These are phyloP conservation scores for Wickerhamiella siamensis DNA, from an alignment of 805 yeast species.

Conservation along the genomic window DNA sequence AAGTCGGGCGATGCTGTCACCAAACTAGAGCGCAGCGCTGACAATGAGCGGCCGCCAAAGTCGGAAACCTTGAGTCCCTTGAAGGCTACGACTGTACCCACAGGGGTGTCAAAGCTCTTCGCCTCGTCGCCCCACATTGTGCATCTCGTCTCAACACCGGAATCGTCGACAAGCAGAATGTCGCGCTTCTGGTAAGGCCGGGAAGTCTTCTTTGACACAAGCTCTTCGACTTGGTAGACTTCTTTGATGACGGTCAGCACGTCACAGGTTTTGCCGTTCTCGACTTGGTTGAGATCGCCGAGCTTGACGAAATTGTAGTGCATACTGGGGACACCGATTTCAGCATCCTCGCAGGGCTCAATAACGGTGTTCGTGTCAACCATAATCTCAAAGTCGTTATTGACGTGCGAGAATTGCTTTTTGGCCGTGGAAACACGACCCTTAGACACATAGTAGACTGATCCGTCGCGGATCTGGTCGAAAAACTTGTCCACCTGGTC, in stretches of 20 bases:
- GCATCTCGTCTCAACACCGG: conserved; percentile 57
- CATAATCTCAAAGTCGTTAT: conserved; percentile 77
- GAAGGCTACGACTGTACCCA: conserved; percentile 62
- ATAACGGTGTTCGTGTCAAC: conserved; percentile 68
- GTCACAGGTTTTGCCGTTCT: conserved; percentile 52
- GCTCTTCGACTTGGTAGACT: conserved; percentile 60
- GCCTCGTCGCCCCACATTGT: conserved; percentile 92
- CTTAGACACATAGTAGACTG: conserved; percentile 64
- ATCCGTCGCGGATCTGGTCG: conserved; percentile 71
- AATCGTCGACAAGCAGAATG: conserved; percentile 69
- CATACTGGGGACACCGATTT: conserved; percentile 56
- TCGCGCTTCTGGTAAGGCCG: conserved; percentile 89
- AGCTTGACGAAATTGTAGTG: conserved; percentile 62
- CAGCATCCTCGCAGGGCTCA: conserved; percentile 44
- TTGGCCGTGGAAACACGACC: conserved; percentile 70
- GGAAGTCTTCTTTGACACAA: conserved; percentile 77
- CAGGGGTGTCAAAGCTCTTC: conserved; percentile 50
- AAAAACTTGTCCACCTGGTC: conserved; percentile 69
- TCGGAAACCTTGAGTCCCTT: conserved; percentile 84
- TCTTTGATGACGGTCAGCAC: conserved; percentile 76
- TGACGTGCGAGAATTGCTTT: conserved; percentile 68
- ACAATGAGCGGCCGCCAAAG: conserved; percentile 72
- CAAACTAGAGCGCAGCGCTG: conserved; percentile 66
- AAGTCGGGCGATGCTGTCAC: conserved; percentile 73
- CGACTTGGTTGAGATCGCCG: conserved; percentile 33